phyloP scores from a whole-genome alignment of 257 asterid genomes.

The Solanum raphanifolium region DNA sequence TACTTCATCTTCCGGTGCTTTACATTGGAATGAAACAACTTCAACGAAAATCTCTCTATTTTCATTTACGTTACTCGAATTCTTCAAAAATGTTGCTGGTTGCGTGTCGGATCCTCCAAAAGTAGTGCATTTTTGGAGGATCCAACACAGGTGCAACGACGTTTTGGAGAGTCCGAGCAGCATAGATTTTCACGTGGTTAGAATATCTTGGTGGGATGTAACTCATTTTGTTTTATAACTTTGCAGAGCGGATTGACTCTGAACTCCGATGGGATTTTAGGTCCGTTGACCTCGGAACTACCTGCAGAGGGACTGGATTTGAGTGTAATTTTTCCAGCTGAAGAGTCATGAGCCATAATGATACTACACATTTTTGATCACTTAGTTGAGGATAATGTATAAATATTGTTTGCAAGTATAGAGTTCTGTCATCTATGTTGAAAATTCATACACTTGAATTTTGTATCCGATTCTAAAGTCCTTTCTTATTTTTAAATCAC shows the following conservation, averaged over 20 bases:
- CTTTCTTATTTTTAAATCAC: not conserved
- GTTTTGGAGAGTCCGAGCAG: not conserved
- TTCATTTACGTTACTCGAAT: not conserved
- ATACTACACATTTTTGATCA: not conserved
- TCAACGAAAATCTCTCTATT: not conserved
- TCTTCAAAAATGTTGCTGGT: not conserved
- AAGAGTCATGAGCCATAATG: slow-evolving; percentile 22
- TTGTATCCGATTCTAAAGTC: not conserved
- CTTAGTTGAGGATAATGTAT: not conserved
- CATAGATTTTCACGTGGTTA: not conserved
- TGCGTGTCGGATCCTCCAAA: not conserved
- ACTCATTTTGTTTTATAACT: not conserved
- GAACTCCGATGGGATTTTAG: slow-evolving; percentile 83
- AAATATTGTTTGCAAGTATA: not conserved
- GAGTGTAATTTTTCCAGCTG: slow-evolving; percentile 60
- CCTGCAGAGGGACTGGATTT: slow-evolving; percentile 80
- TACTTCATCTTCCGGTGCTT: not conserved
- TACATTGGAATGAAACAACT: not conserved
- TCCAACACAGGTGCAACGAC: not conserved
- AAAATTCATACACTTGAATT: not conserved
- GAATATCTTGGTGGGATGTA: not conserved
- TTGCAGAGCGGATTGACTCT: slow-evolving; percentile 86
- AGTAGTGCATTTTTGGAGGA: not conserved
- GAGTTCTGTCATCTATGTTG: not conserved
- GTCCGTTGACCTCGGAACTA: slow-evolving; percentile 67